Conservation (phyloP, 2,329 filamentous ascomycete genomes). For the Hypoxylon sp. region DNA sequence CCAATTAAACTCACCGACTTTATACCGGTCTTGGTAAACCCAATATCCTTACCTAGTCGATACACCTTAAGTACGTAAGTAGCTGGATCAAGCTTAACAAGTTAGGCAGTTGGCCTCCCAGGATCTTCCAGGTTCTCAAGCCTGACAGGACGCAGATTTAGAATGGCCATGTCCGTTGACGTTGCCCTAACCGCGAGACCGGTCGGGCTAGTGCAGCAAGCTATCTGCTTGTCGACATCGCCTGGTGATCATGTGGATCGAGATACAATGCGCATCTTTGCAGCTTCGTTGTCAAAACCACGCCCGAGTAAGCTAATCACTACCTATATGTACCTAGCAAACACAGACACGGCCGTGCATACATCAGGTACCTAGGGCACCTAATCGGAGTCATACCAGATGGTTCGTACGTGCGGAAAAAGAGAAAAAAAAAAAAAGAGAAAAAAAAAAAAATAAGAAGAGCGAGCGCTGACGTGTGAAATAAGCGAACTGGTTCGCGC, state of each 20-base stretch:
- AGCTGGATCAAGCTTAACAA: conserved; percentile 20
- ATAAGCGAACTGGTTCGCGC: conserved; percentile 38
- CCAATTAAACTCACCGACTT: conserved; percentile 41
- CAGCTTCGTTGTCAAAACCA: conserved; percentile 1
- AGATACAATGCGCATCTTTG: not conserved
- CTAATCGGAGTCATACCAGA: conserved; percentile 30
- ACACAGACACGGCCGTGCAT: conserved; percentile 9
- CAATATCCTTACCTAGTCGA: conserved; percentile 9
- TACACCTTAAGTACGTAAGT: conserved; percentile 24
- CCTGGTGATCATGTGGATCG: conserved; percentile 41
- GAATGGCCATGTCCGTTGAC: conserved; percentile 35
- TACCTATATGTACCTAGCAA: not conserved
- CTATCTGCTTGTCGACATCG: conserved; percentile 42
- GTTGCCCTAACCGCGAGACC: conserved; percentile 36
- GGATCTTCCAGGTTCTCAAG: conserved; percentile 39
- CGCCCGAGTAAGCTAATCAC: conserved; percentile 5
- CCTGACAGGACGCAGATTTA: conserved; percentile 42
- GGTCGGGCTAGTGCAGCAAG: conserved; percentile 37
- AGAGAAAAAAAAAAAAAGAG: conserved; percentile 26
- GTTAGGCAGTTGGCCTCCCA: conserved; percentile 30
- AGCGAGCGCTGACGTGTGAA: conserved; percentile 15
- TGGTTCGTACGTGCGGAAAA: conserved; percentile 27
- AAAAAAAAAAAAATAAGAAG: conserved; percentile 22
- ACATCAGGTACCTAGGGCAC: no score
- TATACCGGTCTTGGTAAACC: conserved; percentile 21